phyloP scores from a whole-genome alignment of 2,329 filamentous ascomycete genomes.

The Fusarium verrucosum region DNA sequence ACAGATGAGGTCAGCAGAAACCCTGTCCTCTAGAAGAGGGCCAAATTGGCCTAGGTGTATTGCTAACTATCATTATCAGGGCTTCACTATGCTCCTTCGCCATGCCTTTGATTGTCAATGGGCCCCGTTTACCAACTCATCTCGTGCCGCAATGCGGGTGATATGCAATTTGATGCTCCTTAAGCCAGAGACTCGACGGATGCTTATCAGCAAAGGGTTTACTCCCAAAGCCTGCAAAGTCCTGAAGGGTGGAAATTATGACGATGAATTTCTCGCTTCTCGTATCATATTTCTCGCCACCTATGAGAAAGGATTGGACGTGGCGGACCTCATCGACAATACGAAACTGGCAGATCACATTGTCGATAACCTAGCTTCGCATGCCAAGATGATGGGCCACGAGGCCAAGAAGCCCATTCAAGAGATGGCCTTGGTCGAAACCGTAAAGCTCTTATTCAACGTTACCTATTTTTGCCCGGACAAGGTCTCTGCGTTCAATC shows the following conservation, averaged over 20 bases:
- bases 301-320: conserved; percentile 60
- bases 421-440: conserved; percentile 83
- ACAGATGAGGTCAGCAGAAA: conserved; percentile 69
- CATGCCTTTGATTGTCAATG: conserved; percentile 71
- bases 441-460: conserved; percentile 89
- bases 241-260: conserved; percentile 76
- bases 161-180: conserved; percentile 79
- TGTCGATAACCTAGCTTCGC: conserved; percentile 73
- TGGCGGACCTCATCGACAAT: conserved; percentile 58
- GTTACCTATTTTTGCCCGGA: conserved; percentile 78
- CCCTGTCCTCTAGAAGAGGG: not conserved
- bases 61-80: conserved; percentile 59
- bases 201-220: conserved; percentile 59
- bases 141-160: conserved; percentile 81
- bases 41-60: not conserved
- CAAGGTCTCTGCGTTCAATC: conserved; percentile 68
- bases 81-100: conserved; percentile 74
- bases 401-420: conserved; percentile 67
- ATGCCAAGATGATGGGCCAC: conserved; percentile 61
- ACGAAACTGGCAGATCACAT: conserved; percentile 64
- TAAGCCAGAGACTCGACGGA: conserved; percentile 56
- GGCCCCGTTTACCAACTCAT: conserved; percentile 67
- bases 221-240: conserved; percentile 71
- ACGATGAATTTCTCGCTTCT: conserved; percentile 83
- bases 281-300: conserved; percentile 57